Base-by-base conservation (phyloP, 2,329 filamentous ascomycete genomes). In the Alternaria gaisen region DNA sequence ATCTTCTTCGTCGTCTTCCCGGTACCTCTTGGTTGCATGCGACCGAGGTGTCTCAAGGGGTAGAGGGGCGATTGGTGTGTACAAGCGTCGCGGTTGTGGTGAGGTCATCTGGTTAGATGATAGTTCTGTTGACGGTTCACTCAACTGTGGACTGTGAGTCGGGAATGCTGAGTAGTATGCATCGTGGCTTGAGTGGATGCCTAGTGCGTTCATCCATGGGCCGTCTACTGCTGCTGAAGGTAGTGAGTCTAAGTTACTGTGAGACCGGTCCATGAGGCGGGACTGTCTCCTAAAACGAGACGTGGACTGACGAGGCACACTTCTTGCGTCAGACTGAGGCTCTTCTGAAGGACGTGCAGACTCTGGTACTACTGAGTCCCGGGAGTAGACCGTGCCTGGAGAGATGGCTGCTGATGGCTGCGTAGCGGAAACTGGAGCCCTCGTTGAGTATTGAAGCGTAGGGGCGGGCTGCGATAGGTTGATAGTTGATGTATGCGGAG, bases 21-120 rank as follows among this genome's bases (percentile, higher is more conserved):
- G 72, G 36, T 63, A 63, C 32, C 81, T 77, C 62, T 83, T 83
- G 30, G 56, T 56, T 41, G 61, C 65, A 50, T 72, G 72, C 7
- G 73, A 70, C n/a, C 73, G 69, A 28, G 72, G 69, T 5, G 67
- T 48, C 61, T 70, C 74, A 12, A 73, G 64, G 22, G 81, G 81
- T 43, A 81, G 79, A 28, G 82, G 81, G 7, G 81, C 80, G 43
- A 84, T 81, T 26, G 74, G 77, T 26, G 80, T 73, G 63, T 81
- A 83, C 44, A 78, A 70, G 48, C 79, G 75, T 58, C 79, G 76
- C 11, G 81, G 77, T 58, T 81, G 79, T 7, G 81, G 79, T 51
- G 71, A 67, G 40, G 62, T 60, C 34, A 78, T 65, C 42, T 78
- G 71, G 59, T 58, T 63, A 2, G 66, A 62, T 10, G 65, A 47